Base-by-base conservation (phyloP, 805 yeast genomes). In the Kuraishia capsulata region DNA sequence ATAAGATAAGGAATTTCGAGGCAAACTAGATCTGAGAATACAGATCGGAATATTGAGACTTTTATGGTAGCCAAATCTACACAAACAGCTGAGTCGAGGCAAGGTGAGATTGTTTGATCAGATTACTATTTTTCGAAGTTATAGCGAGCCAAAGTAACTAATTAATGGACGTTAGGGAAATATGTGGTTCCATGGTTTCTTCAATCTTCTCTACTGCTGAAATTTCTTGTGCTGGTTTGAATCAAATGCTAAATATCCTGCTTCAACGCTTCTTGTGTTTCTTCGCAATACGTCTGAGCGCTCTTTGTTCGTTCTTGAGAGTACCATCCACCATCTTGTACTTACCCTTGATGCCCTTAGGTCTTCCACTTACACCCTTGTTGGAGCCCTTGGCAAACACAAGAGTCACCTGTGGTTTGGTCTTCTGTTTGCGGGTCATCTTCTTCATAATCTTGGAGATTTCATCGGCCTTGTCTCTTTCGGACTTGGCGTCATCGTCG, bases 281-380 rank as follows among this genome's bases (percentile, higher is more conserved):
- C 73, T 89, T 92, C 20, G 87, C 83, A 48, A 89, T 85, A 58
- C 97, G 79, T 55, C 75, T 80, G 54, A 90, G 68, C 11, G 97
- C 96, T 49, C 98, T 72, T 71, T 83, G 89, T 65, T 92, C 99
- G 61, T 92, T 92, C 84, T 92, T 92, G 82, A 87, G 69, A 17
- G 81, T 85, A 70, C 97, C 97, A 64, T 92, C 99, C 50, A 92
- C 97, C 98, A 92, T 92, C 81, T 86, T 92, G 68, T 92, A 92
- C 59, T 86, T 88, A 64, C 99, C 99, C 61, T 80, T 87, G 49
- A 92, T 78, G 59, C 98, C 99, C 65, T 77, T 82, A 31, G 99
- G 99, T 67, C 99, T 82, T 40, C 98, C 98, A 49, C 84, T 69
- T 38, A 89, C 64, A 42, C 96, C 95, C 59, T 68, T 83, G 62